These are phyloP conservation scores for Didymella keratinophila DNA, from an alignment of 2,329 filamentous ascomycete genomes.

Conservation along the genomic window DNA sequence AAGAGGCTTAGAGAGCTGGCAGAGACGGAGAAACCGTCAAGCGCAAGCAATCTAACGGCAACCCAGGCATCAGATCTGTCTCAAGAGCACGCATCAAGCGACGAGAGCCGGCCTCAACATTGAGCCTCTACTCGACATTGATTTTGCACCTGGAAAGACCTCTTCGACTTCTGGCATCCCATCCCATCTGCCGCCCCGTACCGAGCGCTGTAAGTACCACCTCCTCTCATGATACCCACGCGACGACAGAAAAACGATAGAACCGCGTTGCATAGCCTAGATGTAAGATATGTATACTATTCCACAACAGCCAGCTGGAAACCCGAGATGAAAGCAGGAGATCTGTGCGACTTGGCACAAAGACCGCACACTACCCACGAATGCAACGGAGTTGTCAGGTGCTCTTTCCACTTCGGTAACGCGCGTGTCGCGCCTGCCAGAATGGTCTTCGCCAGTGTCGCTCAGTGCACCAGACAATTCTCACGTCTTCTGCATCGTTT, in stretches of 20 bases:
- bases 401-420: background rate
- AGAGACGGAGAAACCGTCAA: slow-evolving; percentile 10
- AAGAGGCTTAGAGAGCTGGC: slow-evolving; percentile 15
- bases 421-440: background rate
- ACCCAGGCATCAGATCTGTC: background rate
- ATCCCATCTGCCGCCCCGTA: background rate
- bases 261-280: background rate
- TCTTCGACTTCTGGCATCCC: background rate
- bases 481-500: background rate
- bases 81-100: background rate
- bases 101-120: background rate
- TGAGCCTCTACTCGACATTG: background rate
- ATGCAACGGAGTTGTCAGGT: background rate
- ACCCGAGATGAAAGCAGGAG: background rate
- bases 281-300: slow-evolving; percentile 11
- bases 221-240: slow-evolving; percentile 49
- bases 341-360: no score
- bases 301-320: background rate
- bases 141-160: background rate
- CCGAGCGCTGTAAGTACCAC: slow-evolving; percentile 21
- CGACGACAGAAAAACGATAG: slow-evolving; percentile 11
- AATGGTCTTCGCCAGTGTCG: background rate
- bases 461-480: background rate
- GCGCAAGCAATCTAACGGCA: background rate
- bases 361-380: background rate